Evolutionary conservation across 139 green algal species (phyloP).

Genomic region (Prasinococcaceae sp.): DNA sequence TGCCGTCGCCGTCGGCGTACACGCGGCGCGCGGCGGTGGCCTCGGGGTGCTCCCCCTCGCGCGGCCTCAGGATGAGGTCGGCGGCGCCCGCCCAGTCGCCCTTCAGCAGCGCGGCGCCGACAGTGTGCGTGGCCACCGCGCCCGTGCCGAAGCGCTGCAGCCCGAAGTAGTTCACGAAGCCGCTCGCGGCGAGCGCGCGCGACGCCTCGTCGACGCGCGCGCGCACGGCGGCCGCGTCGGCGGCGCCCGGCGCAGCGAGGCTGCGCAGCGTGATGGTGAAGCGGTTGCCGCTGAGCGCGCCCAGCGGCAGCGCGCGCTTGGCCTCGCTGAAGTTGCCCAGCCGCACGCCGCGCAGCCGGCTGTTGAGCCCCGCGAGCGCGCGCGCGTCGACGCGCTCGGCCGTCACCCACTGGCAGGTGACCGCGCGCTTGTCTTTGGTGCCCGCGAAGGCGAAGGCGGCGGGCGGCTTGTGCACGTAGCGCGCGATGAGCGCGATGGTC

Average conservation of each 20-base stretch:
- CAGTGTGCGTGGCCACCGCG: conserved; percentile 50
- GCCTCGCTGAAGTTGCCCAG: conserved; percentile 51
- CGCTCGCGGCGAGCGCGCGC: conserved; percentile 24
- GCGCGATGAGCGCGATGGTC: conserved; percentile 26
- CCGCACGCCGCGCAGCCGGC: conserved; percentile 30
- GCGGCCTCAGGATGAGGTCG: conserved; percentile 40
- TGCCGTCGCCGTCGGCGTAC: too few species aligned
- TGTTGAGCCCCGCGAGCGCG: conserved; percentile 34
- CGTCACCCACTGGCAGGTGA: conserved; percentile 67
- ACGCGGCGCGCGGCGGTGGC: conserved; percentile 2
- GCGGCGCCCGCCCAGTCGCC: conserved; percentile 54
- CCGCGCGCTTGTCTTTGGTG: conserved; percentile 87
- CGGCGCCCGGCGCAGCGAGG: background rate
- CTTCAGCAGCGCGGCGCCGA: conserved; percentile 52
- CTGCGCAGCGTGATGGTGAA: conserved; percentile 71
- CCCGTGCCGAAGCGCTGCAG: conserved; percentile 84
- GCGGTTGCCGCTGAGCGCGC: conserved; percentile 57
- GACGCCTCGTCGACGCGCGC: background rate
- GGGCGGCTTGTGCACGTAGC: conserved; percentile 20
- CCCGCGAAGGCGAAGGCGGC: conserved; percentile 46
- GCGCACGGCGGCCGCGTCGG: conserved; percentile 29
- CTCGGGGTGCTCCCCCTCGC: background rate
- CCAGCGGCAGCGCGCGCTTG: conserved; percentile 36
- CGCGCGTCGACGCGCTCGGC: conserved; percentile 38
- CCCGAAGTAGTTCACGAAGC: conserved; percentile 93